Evolutionary conservation across 1,284 basidiomycete genomes (phyloP).

Genomic region (Takashimella tepidaria): DNA sequence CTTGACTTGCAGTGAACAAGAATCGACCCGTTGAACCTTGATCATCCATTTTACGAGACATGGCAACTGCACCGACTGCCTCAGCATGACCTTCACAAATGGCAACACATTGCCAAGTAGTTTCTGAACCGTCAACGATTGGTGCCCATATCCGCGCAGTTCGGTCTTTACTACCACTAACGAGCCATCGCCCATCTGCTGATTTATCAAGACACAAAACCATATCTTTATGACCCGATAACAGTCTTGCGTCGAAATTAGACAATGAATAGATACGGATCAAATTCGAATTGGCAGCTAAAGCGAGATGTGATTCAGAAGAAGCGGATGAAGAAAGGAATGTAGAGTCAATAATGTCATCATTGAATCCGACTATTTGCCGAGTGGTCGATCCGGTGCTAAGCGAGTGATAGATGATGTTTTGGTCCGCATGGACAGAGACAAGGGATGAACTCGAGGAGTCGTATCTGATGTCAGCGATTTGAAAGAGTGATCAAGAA

Average conservation of each 20-base stretch:
- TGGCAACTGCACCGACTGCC: conserved; percentile 82
- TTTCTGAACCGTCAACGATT: conserved; percentile 16
- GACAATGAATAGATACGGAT: conserved; percentile 75
- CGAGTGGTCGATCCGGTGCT: conserved; percentile 59
- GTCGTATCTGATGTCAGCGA: conserved; percentile 58
- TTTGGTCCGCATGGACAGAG: conserved; percentile 94
- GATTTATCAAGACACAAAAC: conserved; percentile 78
- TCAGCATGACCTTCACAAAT: conserved; percentile 92
- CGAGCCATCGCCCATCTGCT: conserved; percentile 65
- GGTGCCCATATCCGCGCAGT: conserved; percentile 82
- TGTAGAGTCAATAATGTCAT: conserved; percentile 87
- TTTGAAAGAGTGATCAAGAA: neutral
- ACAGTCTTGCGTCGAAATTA: conserved; percentile 70
- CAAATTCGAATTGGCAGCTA: conserved; percentile 92
- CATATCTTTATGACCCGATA: conserved; percentile 85
- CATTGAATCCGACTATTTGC: conserved; percentile 96
- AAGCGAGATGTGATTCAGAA: conserved; percentile 60
- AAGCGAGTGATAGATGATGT: conserved; percentile 82
- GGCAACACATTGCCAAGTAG: conserved; percentile 72
- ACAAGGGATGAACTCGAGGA: conserved; percentile 62
- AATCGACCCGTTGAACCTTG: conserved; percentile 50
- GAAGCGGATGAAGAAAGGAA: conserved; percentile 55
- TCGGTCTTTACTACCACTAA: conserved; percentile 87
- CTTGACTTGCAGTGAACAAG: conserved; percentile 91
- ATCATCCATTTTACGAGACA: conserved; percentile 55